Base-by-base conservation (phyloP, 2,329 filamentous ascomycete species). In the Aschersonia sp. region DNA sequence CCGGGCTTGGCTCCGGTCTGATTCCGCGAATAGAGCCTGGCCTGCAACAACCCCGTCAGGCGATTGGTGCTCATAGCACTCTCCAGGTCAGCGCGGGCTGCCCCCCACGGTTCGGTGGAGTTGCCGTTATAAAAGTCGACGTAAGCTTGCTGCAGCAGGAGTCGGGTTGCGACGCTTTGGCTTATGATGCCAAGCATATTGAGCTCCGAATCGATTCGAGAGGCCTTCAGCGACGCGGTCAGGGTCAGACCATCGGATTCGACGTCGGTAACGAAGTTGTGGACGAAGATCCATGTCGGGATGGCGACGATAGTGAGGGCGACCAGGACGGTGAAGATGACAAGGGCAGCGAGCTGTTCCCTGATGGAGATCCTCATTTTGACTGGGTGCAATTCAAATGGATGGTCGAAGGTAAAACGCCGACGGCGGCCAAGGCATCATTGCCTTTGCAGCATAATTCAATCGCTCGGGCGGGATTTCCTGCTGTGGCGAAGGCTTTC, bases 161-260 rank as follows among this genome's bases (percentile, higher is more conserved):
- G 62, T 50, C 80, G 71, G 0, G 85, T 88, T 6, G 82, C 71
- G 43, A 92, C 82, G 47, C 83, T 82, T 48, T 74, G 71, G 58
- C 81, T 84, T 50, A 80, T 83, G 32, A 84, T 84, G 65, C 88
- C 78, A 54, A 94, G 78, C 46, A 95, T 74, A 46, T 86, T 73
- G 48, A 95, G 75, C 59, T 87, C 84, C 46, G 86, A 83, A 5
- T 83, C 72, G 52, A 95, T 74, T 59, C 90, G 83, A 32, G 84
- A 81, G 22, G 88, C 83, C 63, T 95, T 95, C 59, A 95, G 79
- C 3, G 84, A 88, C 6, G 89, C 89, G 1, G 87, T 87, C 51
- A 95, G 72, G 30, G 80, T 70, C 44, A 95, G 76, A 46, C 81
- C 76, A 46, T 76, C 72, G 10, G 76, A 65, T 59, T 74, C 68